Evolutionary conservation across 208 protist species (phyloP).

Genomic region (Leishmania arabica): DNA sequence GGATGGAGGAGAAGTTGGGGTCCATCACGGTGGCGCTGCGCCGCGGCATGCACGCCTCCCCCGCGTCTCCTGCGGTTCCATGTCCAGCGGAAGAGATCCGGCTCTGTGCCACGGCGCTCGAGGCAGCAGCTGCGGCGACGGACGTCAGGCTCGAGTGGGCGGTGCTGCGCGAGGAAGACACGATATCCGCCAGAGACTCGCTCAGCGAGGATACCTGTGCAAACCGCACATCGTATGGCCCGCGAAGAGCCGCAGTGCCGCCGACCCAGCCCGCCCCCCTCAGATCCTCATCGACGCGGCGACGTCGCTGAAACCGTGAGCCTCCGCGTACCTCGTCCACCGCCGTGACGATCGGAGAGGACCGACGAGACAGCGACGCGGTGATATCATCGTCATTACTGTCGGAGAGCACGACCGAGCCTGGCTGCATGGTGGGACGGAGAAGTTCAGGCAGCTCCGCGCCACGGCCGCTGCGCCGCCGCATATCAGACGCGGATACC

Average conservation of each 20-base stretch:
- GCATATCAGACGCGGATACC: not conserved
- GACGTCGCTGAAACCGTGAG: not conserved
- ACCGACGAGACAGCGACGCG: conserved; percentile 11
- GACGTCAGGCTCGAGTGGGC: conserved; percentile 33
- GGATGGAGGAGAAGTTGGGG: conserved; percentile 58
- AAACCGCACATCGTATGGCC: conserved; percentile 26
- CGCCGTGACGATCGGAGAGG: conserved; percentile 10
- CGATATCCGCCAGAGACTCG: conserved; percentile 42
- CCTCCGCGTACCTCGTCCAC: not conserved
- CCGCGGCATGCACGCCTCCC: conserved; percentile 1
- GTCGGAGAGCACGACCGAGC: conserved; percentile 8
- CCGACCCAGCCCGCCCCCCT: not conserved
- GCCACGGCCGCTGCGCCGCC: conserved; percentile 1
- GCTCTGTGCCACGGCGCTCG: conserved; percentile 5
- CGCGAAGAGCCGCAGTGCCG: conserved; percentile 5
- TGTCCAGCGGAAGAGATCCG: conserved; percentile 3
- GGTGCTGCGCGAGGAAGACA: conserved; percentile 60
- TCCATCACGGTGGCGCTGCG: conserved; percentile 43
- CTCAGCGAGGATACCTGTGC: conserved; percentile 39
- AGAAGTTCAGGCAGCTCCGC: not conserved
- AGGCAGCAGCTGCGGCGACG: conserved; percentile 27
- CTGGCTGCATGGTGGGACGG: conserved; percentile 11
- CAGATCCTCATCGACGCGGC: not conserved
- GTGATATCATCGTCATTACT: not conserved
- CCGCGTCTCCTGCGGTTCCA: not conserved